phyloP scores from a whole-genome alignment of 305 asterid genomes.

The Fraxinus greggii region DNA sequence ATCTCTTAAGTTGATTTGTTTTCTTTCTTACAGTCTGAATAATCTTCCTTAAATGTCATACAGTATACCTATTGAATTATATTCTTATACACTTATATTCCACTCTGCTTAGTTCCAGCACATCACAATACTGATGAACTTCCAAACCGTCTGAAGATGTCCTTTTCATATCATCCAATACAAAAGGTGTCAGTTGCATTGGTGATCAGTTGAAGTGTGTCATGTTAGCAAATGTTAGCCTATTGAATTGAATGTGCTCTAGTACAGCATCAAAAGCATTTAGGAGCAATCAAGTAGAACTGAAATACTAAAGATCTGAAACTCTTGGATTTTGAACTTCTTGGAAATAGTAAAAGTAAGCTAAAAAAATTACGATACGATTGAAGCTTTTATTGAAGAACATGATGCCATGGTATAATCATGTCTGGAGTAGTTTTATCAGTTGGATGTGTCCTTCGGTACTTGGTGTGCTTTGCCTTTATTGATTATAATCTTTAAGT shows the following conservation, averaged over 20 bases:
- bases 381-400: not conserved
- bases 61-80: not conserved
- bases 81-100: not conserved
- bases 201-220: not conserved
- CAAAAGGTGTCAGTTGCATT: not conserved
- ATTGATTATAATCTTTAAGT: conserved; percentile 3
- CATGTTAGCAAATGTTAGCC: not conserved
- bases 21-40: not conserved
- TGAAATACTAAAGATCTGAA: not conserved
- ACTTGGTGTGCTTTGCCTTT: conserved; percentile 4
- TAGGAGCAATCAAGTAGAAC: not conserved
- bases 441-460: conserved; percentile 1
- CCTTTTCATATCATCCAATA: not conserved
- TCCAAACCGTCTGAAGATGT: not conserved
- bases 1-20: not conserved
- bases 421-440: conserved; percentile 10
- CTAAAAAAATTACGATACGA: not conserved
- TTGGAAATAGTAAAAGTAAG: not conserved
- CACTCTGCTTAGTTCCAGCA: not conserved
- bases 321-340: not conserved
- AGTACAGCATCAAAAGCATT: not conserved
- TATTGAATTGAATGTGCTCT: not conserved
- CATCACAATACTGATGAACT: not conserved
- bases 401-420: not conserved
- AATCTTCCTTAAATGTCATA: not conserved